Percentiles rank a stretch among this genome's conserved stretches.
These are phyloP conservation scores for Afroboletus lepidellus DNA, from an alignment of 1,284 basidiomycete species.

Conservation along the genomic window DNA sequence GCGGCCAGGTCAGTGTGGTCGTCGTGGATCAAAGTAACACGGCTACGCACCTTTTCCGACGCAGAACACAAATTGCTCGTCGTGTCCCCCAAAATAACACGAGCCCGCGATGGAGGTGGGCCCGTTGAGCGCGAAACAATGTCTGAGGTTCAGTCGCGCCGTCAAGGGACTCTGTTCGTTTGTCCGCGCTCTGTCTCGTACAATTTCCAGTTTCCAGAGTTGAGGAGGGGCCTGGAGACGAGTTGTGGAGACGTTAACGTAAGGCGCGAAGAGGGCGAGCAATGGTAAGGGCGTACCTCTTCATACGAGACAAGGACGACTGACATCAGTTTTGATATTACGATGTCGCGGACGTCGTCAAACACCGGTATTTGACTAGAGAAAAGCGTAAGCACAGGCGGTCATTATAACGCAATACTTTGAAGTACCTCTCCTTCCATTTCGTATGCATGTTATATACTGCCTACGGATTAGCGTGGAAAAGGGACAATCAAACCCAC, in stretches of 20 bases:
- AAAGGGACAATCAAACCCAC: slow-evolving; percentile 13
- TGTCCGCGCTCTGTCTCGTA: slow-evolving; percentile 45
- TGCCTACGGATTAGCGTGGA: slow-evolving; percentile 29
- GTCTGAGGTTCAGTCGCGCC: slow-evolving; percentile 52
- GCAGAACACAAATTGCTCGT: slow-evolving; percentile 72
- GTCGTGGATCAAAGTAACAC: background rate
- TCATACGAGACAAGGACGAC: slow-evolving; percentile 58
- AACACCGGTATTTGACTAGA: slow-evolving; percentile 70
- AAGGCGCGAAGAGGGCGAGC: too few species aligned
- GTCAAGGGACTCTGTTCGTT: slow-evolving; percentile 34
- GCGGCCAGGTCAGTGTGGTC: background rate
- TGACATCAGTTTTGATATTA: slow-evolving; percentile 55
- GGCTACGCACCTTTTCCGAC: slow-evolving; percentile 63
- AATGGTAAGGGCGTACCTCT: slow-evolving; percentile 43
- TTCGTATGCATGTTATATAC: slow-evolving; percentile 70
- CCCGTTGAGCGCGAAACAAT: slow-evolving; percentile 68
- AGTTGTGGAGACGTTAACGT: background rate
- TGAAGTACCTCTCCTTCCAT: slow-evolving; percentile 60
- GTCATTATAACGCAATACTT: background rate
- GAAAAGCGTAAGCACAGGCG: background rate
- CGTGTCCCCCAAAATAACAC: slow-evolving; percentile 74
- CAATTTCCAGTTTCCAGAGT: slow-evolving; percentile 70
- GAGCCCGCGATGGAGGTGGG: slow-evolving; percentile 75
- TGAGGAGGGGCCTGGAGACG: slow-evolving; percentile 64
- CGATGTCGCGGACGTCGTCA: slow-evolving; percentile 74